Evolutionary conservation across 495 filamentous ascomycete genomes (phyloP), one percentile per base, ranked within the genome.

Genomic region (Penicillium goetzii): DNA sequence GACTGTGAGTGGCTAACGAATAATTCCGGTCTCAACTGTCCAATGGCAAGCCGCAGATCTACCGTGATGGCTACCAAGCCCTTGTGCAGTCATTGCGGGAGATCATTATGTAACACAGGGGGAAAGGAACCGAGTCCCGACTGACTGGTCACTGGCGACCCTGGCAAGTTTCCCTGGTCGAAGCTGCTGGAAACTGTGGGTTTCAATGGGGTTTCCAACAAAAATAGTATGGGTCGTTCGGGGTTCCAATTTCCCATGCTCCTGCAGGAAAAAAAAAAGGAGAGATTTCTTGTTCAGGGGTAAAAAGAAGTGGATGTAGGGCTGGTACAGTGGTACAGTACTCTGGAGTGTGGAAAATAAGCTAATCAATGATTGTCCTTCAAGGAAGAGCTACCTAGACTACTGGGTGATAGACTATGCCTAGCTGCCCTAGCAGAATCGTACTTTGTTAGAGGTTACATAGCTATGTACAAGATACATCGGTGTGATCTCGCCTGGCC

Each of bases 61-160:
- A 64, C 57, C 58, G 55, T 68, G 55, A 60, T 63, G 47, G 21
- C 43, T 56, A 63, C 63, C 63, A 67, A 64, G 67, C 36, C 55
- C 36, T 45, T 23, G 12, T 34, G n/a, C 33, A 30, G 33, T 57
- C 41, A 59, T 58, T 47, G 32, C 19, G 47, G 60, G 58, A 63
- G 60, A 59, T 65, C 67, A 65, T 72, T 70, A 70, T 66, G 70
- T 72, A 72, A 70, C 59, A 59, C 62, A 56, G 58, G 61, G 52
- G 58, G 30, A 32, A 58, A 56, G 57, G 14, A 49, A 50, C 21
- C 58, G n/a, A n/a, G n/a, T n/a, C n/a, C n/a, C n/a, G 55, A 38
- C 51, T 58, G 26, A 55, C 28, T 34, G 51, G 51, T 58, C 15
- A 55, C 28, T 34, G 51, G 51, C n/a, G 55, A 41, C 55, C 33